phyloP scores from a whole-genome alignment of 108 stramenopile species.

The Skeletonema potamos region DNA sequence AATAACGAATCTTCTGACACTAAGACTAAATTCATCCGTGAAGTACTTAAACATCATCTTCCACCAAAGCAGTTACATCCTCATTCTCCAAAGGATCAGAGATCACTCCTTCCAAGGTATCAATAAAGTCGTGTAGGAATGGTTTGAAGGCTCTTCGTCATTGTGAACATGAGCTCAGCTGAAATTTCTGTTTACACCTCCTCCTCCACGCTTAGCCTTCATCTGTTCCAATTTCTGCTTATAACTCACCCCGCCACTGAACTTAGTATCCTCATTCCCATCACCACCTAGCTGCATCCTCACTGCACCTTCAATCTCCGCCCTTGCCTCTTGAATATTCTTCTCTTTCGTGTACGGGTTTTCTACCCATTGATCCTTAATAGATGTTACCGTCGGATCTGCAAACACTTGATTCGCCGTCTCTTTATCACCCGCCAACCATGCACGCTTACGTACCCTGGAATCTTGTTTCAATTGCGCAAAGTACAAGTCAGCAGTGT shows the following conservation, averaged over 20 bases:
- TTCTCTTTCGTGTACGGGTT: conserved; percentile 73
- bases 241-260: conserved; percentile 54
- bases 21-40: too few species aligned
- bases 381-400: conserved; percentile 53
- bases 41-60: too few species aligned
- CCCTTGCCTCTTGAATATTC: conserved; percentile 29
- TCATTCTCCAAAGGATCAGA: too few species aligned
- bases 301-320: conserved; percentile 6
- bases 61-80: too few species aligned
- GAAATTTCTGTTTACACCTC: conserved; percentile 2
- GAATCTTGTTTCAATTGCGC: conserved; percentile 86
- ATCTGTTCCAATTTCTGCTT: conserved; percentile 58
- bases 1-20: too few species aligned
- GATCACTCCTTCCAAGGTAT: too few species aligned
- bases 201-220: conserved; percentile 22
- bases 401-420: conserved; percentile 65
- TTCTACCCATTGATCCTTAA: conserved; percentile 48
- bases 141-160: too few species aligned
- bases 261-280: neutral
- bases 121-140: too few species aligned
- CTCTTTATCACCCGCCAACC: conserved; percentile 59
- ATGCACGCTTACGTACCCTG: conserved; percentile 62
- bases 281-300: conserved; percentile 2
- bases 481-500: conserved; percentile 85
- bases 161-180: neutral